Percentiles rank a stretch among this genome's conserved stretches.
These are phyloP conservation scores for Boletus pseudopeckii DNA, from an alignment of 768 basidiomycete genomes.

Conservation along the genomic window DNA sequence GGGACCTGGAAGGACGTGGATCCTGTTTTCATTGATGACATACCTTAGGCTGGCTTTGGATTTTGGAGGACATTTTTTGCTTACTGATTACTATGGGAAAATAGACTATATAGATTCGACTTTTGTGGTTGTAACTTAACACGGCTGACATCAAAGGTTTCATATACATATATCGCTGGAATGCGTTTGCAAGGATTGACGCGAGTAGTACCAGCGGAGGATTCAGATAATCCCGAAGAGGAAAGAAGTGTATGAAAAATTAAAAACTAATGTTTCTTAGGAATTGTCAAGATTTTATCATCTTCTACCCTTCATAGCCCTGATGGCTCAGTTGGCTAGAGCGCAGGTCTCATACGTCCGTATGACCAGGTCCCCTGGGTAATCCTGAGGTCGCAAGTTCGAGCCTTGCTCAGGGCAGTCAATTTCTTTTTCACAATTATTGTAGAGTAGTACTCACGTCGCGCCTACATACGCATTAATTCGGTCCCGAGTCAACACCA, in stretches of 20 bases:
- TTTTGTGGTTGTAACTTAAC: neutral
- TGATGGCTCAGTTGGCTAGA: slow-evolving; percentile 54
- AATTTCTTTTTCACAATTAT: slow-evolving; percentile 1
- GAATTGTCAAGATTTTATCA: no score
- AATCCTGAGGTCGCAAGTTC: slow-evolving; percentile 64
- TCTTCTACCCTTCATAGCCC: slow-evolving; percentile 29
- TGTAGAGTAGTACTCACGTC: no score
- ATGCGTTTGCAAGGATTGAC: no score
- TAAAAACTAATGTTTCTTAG: no score
- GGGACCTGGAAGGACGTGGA: slow-evolving; percentile 67
- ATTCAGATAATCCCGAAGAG: no score
- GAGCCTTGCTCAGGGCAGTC: slow-evolving; percentile 52
- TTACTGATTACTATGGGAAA: neutral
- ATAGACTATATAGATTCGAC: slow-evolving; percentile 4
- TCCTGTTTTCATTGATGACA: slow-evolving; percentile 74
- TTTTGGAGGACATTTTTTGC: neutral
- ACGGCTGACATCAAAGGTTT: no score
- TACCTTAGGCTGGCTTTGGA: slow-evolving; percentile 9
- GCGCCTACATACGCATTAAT: no score
- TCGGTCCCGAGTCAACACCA: no score
- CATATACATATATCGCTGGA: no score
- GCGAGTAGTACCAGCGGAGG: no score
- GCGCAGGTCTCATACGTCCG: slow-evolving; percentile 49
- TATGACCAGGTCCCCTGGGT: slow-evolving; percentile 32
- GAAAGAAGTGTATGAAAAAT: no score